phyloP scores from a whole-genome alignment of 2,329 filamentous ascomycete genomes.

The Phialophora verrucosa region DNA sequence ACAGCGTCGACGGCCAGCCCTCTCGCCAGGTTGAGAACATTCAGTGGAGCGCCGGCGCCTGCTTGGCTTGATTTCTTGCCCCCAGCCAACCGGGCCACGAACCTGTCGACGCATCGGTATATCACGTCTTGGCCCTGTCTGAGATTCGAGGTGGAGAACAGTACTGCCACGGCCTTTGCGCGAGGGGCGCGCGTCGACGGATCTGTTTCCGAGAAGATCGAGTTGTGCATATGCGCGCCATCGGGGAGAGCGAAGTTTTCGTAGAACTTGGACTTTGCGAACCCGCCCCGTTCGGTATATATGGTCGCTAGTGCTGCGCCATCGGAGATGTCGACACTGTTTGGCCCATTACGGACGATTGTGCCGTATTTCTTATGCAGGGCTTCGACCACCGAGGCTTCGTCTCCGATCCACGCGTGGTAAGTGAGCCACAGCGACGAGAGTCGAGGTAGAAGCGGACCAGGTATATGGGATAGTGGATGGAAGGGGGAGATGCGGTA shows the following conservation, averaged over 20 bases:
- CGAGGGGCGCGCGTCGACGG: constrained; percentile 50
- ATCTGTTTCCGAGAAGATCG: constrained; percentile 55
- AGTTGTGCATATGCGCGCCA: constrained; percentile 50
- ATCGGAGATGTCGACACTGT: constrained; percentile 52
- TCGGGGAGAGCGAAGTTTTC: constrained; percentile 62
- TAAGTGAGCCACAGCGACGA: constrained; percentile 45
- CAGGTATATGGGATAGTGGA: constrained; percentile 49
- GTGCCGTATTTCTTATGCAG: constrained; percentile 47
- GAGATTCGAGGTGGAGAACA: constrained; percentile 58
- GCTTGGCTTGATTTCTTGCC: constrained; percentile 34
- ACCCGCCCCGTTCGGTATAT: constrained; percentile 60
- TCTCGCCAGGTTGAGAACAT: constrained; percentile 58
- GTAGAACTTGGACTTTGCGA: constrained; percentile 59
- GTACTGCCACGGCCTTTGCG: constrained; percentile 57
- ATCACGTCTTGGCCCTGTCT: constrained; percentile 47
- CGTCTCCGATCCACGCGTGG: constrained; percentile 45
- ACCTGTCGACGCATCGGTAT: constrained; percentile 50
- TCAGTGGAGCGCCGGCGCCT: constrained; percentile 44
- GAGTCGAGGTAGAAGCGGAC: constrained; percentile 45
- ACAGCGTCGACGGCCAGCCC: constrained; percentile 61
- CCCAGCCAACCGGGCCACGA: constrained; percentile 52
- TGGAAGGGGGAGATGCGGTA: constrained; percentile 47
- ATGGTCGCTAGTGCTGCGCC: constrained; percentile 56
- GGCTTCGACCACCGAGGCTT: constrained; percentile 40
- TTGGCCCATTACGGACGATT: constrained; percentile 48